A percentile compares a stretch with the other conserved stretches of the same genome.
These are phyloP conservation scores for Chenopodium quinoa DNA, from an alignment of 148 eudicot species.

Conservation along the genomic window DNA sequence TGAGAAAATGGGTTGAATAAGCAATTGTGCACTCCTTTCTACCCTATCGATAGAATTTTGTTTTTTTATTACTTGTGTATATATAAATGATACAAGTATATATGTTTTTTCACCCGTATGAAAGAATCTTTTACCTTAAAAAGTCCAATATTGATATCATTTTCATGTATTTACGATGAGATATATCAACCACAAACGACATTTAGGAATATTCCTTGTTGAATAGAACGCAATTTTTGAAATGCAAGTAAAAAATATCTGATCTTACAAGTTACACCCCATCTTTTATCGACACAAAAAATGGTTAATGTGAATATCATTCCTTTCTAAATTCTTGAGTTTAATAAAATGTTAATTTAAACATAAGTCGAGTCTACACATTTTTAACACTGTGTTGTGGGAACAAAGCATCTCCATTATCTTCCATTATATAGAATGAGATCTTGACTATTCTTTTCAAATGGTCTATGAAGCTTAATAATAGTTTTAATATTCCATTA, in stretches of 20 bases:
- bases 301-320: slow-evolving; percentile 7
- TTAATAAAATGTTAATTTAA: not conserved
- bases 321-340: slow-evolving; percentile 2
- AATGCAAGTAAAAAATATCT: not conserved
- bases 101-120: not conserved
- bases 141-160: not conserved
- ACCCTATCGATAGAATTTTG: not conserved
- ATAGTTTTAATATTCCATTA: not conserved
- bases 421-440: slow-evolving; percentile 12
- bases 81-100: no score
- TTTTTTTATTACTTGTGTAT: not conserved
- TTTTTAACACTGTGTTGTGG: slow-evolving; percentile 19
- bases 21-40: not conserved
- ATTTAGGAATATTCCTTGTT: not conserved
- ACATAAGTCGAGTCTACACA: slow-evolving; percentile 16
- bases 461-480: slow-evolving; percentile 18
- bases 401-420: slow-evolving; percentile 27
- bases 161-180: no score
- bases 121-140: not conserved
- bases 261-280: no score
- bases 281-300: not conserved
- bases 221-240: not conserved
- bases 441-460: slow-evolving; percentile 29
- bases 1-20: not conserved
- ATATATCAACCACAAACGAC: no score